A percentile compares a stretch with the other conserved stretches of the same genome.
Conservation (phyloP, 345 rosid species). For the Heritiera littoralis region DNA sequence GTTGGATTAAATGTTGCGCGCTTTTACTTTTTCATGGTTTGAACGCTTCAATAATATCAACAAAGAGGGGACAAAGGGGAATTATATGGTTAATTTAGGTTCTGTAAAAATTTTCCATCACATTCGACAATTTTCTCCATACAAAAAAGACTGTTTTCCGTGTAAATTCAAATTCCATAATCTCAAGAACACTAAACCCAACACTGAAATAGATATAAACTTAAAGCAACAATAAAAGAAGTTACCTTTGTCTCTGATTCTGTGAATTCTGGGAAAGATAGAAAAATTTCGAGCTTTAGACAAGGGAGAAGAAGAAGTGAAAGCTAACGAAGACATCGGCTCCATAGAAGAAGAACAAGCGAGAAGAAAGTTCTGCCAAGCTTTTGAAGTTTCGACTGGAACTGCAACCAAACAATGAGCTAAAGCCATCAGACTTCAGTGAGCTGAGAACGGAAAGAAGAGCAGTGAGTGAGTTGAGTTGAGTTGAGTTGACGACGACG, state of each 20-base stretch:
- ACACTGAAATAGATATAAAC: neutral
- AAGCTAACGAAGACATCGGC: constrained; percentile 26
- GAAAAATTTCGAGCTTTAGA: constrained; percentile 43
- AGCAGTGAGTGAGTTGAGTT: neutral
- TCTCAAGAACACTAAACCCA: neutral
- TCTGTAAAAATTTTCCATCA: neutral
- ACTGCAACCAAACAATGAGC: constrained; percentile 54
- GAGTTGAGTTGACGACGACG: neutral
- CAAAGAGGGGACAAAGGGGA: neutral
- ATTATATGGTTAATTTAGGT: too few relatives aligned
- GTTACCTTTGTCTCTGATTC: constrained; percentile 44
- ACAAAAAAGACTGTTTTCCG: too few relatives aligned
- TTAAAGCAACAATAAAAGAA: neutral
- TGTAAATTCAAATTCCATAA: neutral
- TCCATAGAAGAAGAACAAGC: constrained; percentile 27
- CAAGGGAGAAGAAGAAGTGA: constrained; percentile 27
- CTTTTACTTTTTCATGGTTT: neutral
- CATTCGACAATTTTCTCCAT: neutral
- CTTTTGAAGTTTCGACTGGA: constrained; percentile 39
- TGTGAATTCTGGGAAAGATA: constrained; percentile 26
- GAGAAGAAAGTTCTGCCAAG: constrained; percentile 29
- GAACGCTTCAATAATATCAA: neutral
- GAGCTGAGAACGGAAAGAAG: neutral
- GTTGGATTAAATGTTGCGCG: too few relatives aligned
- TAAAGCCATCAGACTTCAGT: constrained; percentile 54